Conservation (phyloP, 164 flowering plant genomes). For the Sedum album region DNA sequence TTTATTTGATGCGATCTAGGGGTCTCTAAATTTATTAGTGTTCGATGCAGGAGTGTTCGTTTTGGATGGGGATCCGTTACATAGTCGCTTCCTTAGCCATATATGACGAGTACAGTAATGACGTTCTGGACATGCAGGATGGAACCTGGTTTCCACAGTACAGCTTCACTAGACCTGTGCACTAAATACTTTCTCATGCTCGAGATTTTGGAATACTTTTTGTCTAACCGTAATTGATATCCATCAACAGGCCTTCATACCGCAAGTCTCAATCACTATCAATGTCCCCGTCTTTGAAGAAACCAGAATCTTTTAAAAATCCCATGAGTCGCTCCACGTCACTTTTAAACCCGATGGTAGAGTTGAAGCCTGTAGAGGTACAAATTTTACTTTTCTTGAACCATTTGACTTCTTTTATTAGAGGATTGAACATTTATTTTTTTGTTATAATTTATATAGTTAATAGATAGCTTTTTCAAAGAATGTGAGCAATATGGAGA, state of each 20-base stretch:
- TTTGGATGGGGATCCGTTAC: slow-evolving; percentile 59
- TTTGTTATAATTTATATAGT: slow-evolving; percentile 26
- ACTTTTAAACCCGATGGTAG: slow-evolving; percentile 35
- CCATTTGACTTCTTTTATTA: background rate
- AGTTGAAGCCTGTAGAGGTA: slow-evolving; percentile 82
- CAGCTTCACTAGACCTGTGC: background rate
- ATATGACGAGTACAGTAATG: slow-evolving; percentile 87
- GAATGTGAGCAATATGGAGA: slow-evolving; percentile 56
- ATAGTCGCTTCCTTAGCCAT: slow-evolving; percentile 57
- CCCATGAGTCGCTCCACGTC: slow-evolving; percentile 45
- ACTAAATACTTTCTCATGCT: background rate
- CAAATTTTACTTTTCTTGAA: background rate
- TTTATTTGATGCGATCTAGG: background rate
- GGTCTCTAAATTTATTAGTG: background rate
- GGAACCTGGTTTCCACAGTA: slow-evolving; percentile 89
- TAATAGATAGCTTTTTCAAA: slow-evolving; percentile 49
- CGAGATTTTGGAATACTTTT: background rate
- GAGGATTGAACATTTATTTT: background rate
- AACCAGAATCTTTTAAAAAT: slow-evolving; percentile 37
- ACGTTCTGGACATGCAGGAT: slow-evolving; percentile 74
- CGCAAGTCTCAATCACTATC: slow-evolving; percentile 26
- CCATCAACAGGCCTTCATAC: slow-evolving; percentile 47
- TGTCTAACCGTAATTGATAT: slow-evolving; percentile 8
- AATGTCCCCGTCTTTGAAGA: slow-evolving; percentile 37
- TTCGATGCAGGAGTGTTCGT: slow-evolving; percentile 61